Evolutionary conservation across 148 eudicot genomes (phyloP).

Genomic region (Rhododendron simsii): DNA sequence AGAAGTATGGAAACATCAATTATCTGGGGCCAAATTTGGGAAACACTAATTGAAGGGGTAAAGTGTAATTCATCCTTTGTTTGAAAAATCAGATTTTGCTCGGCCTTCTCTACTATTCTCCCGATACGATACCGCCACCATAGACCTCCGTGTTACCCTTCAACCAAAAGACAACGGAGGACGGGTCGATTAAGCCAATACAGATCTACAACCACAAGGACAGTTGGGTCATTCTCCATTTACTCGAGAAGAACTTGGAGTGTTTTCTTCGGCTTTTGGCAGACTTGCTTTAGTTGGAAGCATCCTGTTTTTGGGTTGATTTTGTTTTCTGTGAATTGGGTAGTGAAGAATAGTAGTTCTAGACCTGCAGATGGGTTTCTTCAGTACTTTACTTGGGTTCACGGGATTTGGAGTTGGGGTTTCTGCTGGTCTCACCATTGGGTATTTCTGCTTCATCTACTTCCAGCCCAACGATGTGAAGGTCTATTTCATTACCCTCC

Average conservation of each 20-base stretch:
- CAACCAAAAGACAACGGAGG: background rate
- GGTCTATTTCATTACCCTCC: slow-evolving; percentile 29
- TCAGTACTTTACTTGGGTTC: slow-evolving; percentile 59
- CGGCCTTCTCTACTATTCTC: background rate
- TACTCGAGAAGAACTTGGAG: background rate
- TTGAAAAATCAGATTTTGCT: background rate
- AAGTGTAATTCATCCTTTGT: background rate
- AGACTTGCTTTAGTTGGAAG: background rate
- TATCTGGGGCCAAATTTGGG: background rate
- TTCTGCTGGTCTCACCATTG: slow-evolving; percentile 61
- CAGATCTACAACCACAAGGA: background rate
- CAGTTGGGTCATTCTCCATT: background rate
- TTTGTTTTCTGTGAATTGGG: background rate
- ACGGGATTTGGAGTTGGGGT: slow-evolving; percentile 75
- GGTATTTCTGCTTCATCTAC: slow-evolving; percentile 67
- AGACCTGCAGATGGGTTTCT: slow-evolving; percentile 46
- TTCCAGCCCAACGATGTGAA: slow-evolving; percentile 63
- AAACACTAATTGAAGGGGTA: background rate
- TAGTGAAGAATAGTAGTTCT: background rate
- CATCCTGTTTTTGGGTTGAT: background rate
- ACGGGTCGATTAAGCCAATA: background rate
- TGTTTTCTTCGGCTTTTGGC: background rate
- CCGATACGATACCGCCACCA: background rate
- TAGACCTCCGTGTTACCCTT: background rate
- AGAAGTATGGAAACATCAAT: background rate